Base-by-base conservation (phyloP, 129 eudicot genomes). In the Mikania micrantha region DNA sequence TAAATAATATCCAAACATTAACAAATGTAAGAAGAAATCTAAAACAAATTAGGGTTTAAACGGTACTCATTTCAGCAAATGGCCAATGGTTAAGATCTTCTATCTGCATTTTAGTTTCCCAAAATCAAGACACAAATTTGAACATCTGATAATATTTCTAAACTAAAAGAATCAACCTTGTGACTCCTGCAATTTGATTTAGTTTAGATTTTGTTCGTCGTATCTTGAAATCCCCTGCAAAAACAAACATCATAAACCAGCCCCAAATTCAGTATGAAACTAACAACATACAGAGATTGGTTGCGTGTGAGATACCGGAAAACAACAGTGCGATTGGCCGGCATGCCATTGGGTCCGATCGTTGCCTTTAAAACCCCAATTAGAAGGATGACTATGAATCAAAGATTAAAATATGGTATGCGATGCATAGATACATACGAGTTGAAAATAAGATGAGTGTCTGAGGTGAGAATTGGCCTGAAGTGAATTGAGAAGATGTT, bases 241-340 rank as follows among this genome's bases (percentile, higher is more conserved):
- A 31, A 81, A 22, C 58, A 50, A 42, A 48, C 38, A 61, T 72
- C 28, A 72, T 20, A 73, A 40, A 19, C 64, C 8, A 40, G n/a
- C 64, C 48, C 66, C 27, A 50, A 54, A 27, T 61, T 13, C 39
- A 19, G 44, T 47, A 59, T 4, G 4, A 58, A 13, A 44, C 22
- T 40, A 34, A 34, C 67, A 60, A 12, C 39, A 35, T 10, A 66
- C 29, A 22, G 8, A 7, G 53, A 22, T 25, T 71, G 54, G 1
- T 4, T 50, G 22, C 11, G 69, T 70, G 63, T 54, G 17, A 24
- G 7, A 12, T 29, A 91, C 96, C 96, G 86, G 85, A 84, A 93
- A 79, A 93, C 99, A 62, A 93, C 95, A 25, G 99, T 93, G 48
- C 96, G 99, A 73, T 89, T 93, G 13, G 96, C 77, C 49, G 99